Evolutionary conservation across 225 moss, liverwort and hornwort genomes (phyloP).

Genomic region (Thuidium tamariscinum): DNA sequence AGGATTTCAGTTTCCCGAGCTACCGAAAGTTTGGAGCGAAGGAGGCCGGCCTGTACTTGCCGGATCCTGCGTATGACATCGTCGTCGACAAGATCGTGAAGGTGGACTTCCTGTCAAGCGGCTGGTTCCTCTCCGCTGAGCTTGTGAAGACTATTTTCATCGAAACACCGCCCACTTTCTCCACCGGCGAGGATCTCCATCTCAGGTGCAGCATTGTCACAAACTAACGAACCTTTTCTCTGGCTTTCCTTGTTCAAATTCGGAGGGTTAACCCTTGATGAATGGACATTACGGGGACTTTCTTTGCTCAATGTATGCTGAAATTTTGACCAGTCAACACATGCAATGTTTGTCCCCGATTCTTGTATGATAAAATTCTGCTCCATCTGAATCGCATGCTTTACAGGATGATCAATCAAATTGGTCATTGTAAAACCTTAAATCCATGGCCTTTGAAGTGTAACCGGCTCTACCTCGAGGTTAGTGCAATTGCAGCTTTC

Average conservation of each 20-base stretch:
- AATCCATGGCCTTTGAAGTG: neutral
- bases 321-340: neutral
- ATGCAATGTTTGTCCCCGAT: neutral
- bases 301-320: neutral
- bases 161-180: slow-evolving; percentile 80
- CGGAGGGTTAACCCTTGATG: neutral
- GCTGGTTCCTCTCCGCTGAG: slow-evolving; percentile 76
- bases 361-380: neutral
- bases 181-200: slow-evolving; percentile 91
- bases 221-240: neutral
- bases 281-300: no score
- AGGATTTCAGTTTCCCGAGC: slow-evolving; percentile 88
- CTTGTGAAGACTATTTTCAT: slow-evolving; percentile 73
- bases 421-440: neutral
- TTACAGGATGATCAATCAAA: neutral
- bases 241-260: neutral
- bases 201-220: slow-evolving; percentile 40
- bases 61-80: slow-evolving; percentile 78
- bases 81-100: slow-evolving; percentile 52
- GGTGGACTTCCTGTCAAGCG: slow-evolving; percentile 86
- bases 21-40: slow-evolving; percentile 37
- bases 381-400: neutral
- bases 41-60: slow-evolving; percentile 81
- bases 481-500: neutral
- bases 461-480: neutral